Evolutionary conservation across 2,329 filamentous ascomycete species (phyloP), one percentile per base, ranked within the genome.

Genomic region (Diaporthe batatas): DNA sequence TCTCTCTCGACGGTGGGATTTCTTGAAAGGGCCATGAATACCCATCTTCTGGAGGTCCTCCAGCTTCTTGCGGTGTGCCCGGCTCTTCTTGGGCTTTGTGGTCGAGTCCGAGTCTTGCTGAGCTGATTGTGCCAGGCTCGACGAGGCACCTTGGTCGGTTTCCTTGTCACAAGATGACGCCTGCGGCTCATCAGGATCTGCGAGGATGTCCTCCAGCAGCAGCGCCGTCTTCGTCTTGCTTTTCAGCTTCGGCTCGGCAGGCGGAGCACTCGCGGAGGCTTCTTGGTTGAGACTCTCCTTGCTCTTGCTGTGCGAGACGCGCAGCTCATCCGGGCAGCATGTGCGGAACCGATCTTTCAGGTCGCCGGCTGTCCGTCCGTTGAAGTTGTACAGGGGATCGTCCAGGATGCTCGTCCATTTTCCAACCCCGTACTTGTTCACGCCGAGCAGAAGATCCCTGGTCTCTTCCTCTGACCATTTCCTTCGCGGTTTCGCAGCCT

Each of bases 381-480:
- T 90, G 81, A 92, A 92, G 14, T 80, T 84, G 77, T 91, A 92
- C 54, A 86, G 86, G 0, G 86, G 80, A 74, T 92, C 91, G 65
- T 91, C 89, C 32, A 92, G 81, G 42, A 92, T 92, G 71, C 84
- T 88, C 11, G 89, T 91, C 90, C 90, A 92, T 76, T 89, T 90
- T 49, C 90, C 91, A 11, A 92, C 87, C 0, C 91, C 91, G 77
- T 92, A 86, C 42, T 88, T 87, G 76, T 86, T 86, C 36, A 91
- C 90, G 0, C 90, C 90, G 3, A 91, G 81, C 18, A 92, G 79
- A 11, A 92, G 82, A 75, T 91, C 86, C 67, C 88, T 90, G 1
- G 90, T 92, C 79, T 92, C 90, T 72, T 90, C 87, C 74, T 92
- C 89, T 0, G 89, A 88, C 90, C 90, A 92, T 76, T 91, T 91